phyloP scores from a whole-genome alignment of 2,329 filamentous ascomycete species.

The Nemania abortiva region DNA sequence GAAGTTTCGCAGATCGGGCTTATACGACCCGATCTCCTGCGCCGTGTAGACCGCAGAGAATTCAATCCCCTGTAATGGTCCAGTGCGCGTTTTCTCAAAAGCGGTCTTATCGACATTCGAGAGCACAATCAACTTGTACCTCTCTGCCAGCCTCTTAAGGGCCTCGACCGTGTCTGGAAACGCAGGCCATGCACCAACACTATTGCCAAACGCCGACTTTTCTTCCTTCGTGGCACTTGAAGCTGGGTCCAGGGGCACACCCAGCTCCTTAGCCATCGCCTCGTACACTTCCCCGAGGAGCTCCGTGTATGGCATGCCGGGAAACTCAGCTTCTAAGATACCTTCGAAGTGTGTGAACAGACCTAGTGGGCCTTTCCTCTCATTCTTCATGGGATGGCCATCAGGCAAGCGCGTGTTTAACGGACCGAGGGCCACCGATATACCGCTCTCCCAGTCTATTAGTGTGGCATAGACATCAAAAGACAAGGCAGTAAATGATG shows the following conservation, averaged over 20 bases:
- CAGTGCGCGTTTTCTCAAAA: constrained; percentile 59
- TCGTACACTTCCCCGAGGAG: constrained; percentile 65
- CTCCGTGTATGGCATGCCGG: constrained; percentile 61
- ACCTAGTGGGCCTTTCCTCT: constrained; percentile 57
- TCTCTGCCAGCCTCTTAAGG: constrained; percentile 60
- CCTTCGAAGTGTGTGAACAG: constrained; percentile 48
- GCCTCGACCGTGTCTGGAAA: constrained; percentile 70
- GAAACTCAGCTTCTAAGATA: constrained; percentile 16
- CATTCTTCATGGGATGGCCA: constrained; percentile 50
- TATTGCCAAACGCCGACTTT: constrained; percentile 61
- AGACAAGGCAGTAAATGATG: constrained; percentile 44
- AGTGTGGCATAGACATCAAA: constrained; percentile 85
- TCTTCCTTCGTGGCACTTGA: constrained; percentile 48
- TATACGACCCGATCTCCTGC: constrained; percentile 78
- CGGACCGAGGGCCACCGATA: constrained; percentile 66
- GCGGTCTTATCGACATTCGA: constrained; percentile 69
- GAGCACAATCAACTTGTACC: constrained; percentile 70
- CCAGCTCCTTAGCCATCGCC: constrained; percentile 59
- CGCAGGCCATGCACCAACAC: constrained; percentile 66
- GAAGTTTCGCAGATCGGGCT: constrained; percentile 75
- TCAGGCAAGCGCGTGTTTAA: constrained; percentile 43
- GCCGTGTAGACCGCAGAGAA: constrained; percentile 76
- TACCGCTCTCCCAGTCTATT: constrained; percentile 80
- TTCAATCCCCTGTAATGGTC: constrained; percentile 61
- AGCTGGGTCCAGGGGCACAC: constrained; percentile 50